phyloP scores from a whole-genome alignment of 352 stramenopile genomes.

The Phytophthora hibernalis region DNA sequence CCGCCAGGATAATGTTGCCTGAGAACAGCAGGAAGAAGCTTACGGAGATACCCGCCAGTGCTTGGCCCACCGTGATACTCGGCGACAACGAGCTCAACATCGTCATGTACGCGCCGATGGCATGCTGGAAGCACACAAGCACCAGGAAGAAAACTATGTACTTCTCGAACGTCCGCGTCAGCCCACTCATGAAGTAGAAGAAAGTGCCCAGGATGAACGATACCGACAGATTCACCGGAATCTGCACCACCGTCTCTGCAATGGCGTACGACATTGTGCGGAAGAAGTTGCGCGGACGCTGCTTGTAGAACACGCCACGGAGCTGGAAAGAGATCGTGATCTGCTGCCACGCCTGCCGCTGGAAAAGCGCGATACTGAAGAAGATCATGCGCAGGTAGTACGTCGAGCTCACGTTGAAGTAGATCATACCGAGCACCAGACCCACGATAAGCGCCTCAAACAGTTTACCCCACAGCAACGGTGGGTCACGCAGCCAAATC shows the following conservation, averaged over 20 bases:
- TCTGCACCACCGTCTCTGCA: conserved; percentile 65
- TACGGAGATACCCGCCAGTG: conserved; percentile 56
- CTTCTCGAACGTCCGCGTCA: conserved; percentile 64
- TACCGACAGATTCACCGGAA: conserved; percentile 76
- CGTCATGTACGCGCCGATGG: conserved; percentile 28
- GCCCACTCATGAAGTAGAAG: conserved; percentile 92
- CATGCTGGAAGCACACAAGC: conserved; percentile 80
- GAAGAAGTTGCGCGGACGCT: conserved; percentile 91
- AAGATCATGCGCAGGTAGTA: conserved; percentile 82
- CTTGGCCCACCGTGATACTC: conserved; percentile 64
- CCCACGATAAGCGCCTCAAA: conserved; percentile 78
- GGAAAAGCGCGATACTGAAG: conserved; percentile 75
- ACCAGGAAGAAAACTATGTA: conserved; percentile 86
- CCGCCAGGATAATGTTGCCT: conserved; percentile 78
- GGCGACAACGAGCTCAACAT: conserved; percentile 62
- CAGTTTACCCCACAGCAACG: conserved; percentile 72
- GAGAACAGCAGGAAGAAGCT: conserved; percentile 80
- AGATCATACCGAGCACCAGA: conserved; percentile 80
- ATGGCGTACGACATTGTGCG: conserved; percentile 84
- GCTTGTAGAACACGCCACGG: conserved; percentile 91
- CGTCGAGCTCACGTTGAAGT: conserved; percentile 61
- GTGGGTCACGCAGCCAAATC: conserved; percentile 66
- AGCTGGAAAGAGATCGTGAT: conserved; percentile 79
- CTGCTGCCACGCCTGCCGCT: conserved; percentile 77
- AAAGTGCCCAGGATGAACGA: conserved; percentile 65